Percentiles rank a stretch among this genome's conserved stretches.
These are phyloP conservation scores for Tolypocladium amazonense DNA, from an alignment of 2,329 filamentous ascomycete species.

Conservation along the genomic window DNA sequence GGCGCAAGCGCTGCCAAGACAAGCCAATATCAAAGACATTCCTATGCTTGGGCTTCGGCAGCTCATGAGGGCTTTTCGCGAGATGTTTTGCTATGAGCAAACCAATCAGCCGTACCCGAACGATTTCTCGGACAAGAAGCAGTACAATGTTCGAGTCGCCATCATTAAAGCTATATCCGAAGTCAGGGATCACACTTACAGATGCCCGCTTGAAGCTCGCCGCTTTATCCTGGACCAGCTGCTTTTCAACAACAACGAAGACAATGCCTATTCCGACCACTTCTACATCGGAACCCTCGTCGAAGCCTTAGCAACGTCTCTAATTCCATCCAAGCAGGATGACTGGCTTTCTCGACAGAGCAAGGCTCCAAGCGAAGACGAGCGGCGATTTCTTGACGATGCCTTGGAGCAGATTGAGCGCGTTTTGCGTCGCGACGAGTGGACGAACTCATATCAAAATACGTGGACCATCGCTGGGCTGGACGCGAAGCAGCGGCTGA, in stretches of 20 bases:
- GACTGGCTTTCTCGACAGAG: conserved; percentile 34
- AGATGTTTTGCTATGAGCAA: conserved; percentile 76
- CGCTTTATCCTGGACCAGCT: conserved; percentile 82
- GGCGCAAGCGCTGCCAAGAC: conserved; percentile 64
- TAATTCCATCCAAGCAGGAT: conserved; percentile 38
- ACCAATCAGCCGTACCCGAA: conserved; percentile 77
- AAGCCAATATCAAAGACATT: conserved; percentile 54
- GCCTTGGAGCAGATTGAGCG: conserved; percentile 55
- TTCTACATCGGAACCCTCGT: conserved; percentile 80
- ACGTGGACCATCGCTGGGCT: conserved; percentile 53
- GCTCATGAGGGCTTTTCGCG: conserved; percentile 74
- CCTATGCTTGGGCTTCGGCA: conserved; percentile 75
- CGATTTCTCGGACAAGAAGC: conserved; percentile 77
- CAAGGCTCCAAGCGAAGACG: conserved; percentile 33
- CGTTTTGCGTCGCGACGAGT: conserved; percentile 57
- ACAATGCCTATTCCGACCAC: conserved; percentile 81
- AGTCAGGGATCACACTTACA: conserved; percentile 62
- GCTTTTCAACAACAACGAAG: conserved; percentile 87
- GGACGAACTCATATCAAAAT: conserved; percentile 58
- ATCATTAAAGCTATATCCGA: conserved; percentile 73
- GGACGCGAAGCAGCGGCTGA: conserved; percentile 49
- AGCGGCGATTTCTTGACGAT: conserved; percentile 37
- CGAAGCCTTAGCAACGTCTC: conserved; percentile 45
- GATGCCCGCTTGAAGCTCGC: conserved; percentile 68
- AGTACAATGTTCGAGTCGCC: conserved; percentile 74